These are phyloP conservation scores for Mortierella alpina DNA, from an alignment of 192 early-diverging fungal genomes.

Conservation along the genomic window DNA sequence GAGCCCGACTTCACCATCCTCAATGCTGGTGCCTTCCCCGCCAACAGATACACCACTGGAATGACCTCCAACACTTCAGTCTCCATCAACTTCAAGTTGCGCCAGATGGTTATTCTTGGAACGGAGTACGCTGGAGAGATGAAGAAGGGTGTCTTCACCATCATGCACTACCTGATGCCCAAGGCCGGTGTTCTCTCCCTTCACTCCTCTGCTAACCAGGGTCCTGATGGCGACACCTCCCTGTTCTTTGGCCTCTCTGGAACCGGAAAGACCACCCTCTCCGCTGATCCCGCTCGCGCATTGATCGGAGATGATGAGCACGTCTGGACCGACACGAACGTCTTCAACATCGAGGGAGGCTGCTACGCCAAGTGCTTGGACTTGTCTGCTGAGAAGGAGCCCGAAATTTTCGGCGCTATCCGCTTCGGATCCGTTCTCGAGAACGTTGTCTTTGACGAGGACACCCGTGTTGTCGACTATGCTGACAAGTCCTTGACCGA, in stretches of 20 bases:
- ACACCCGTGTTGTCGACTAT: conserved; percentile 86
- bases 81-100: conserved; percentile 91
- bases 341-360: conserved; percentile 99
- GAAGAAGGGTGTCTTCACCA: conserved; percentile 99
- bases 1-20: conserved; percentile 98
- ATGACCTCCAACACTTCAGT: conserved; percentile 96
- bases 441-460: conserved; percentile 90
- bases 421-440: conserved; percentile 95
- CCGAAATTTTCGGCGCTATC: conserved; percentile 98
- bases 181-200: conserved; percentile 90
- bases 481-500: conserved; percentile 85
- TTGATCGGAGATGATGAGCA: conserved; percentile 99
- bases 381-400: conserved; percentile 95
- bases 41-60: conserved; percentile 92
- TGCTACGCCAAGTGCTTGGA: conserved; percentile 99
- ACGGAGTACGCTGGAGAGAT: conserved; percentile 99
- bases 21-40: conserved; percentile 95
- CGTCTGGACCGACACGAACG: conserved; percentile 94
- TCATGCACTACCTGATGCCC: conserved; percentile 99
- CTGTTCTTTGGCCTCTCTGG: conserved; percentile 98
- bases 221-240: conserved; percentile 89
- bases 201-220: conserved; percentile 97
- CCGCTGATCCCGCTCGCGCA: conserved; percentile 91
- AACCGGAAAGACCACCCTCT: conserved; percentile 98
- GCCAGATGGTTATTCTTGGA: conserved; percentile 98